A percentile compares a stretch with the other conserved stretches of the same genome.
These are phyloP conservation scores for Oemleria cerasiformis DNA, from an alignment of 306 rosid genomes.

Conservation along the genomic window DNA sequence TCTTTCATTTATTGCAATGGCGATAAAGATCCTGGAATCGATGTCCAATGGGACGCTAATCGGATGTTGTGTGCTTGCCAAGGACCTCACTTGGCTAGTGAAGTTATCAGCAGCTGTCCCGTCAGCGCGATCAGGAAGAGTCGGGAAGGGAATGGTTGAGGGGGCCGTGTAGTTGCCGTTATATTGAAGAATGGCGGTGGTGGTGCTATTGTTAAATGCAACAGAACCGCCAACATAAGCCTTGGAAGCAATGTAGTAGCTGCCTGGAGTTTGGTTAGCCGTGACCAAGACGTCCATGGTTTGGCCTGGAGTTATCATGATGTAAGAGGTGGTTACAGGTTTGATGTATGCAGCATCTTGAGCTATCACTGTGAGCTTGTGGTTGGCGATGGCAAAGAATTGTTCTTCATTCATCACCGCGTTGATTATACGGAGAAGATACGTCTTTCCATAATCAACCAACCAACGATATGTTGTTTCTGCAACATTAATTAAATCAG, in stretches of 20 bases:
- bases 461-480: constrained; percentile 25
- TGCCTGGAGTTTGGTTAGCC: constrained; percentile 25
- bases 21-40: constrained; percentile 17
- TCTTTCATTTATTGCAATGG: constrained; percentile 27
- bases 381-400: constrained; percentile 39
- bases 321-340: constrained; percentile 30
- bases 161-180: constrained; percentile 20
- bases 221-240: constrained; percentile 17
- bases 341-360: constrained; percentile 39
- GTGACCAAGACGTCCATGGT: constrained; percentile 44
- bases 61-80: constrained; percentile 35
- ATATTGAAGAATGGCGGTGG: constrained; percentile 32
- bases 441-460: constrained; percentile 35
- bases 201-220: neutral
- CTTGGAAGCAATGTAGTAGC: constrained; percentile 33
- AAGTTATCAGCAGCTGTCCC: constrained; percentile 14
- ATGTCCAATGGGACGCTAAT: constrained; percentile 26
- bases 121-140: constrained; percentile 23
- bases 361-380: constrained; percentile 33
- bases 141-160: constrained; percentile 16
- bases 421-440: constrained; percentile 33
- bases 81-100: constrained; percentile 13
- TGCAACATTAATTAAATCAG: no score
- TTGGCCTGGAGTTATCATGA: constrained; percentile 47
- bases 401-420: constrained; percentile 37